phyloP scores from a whole-genome alignment of 73 alveolate species.

The Uronychia binucleata region DNA sequence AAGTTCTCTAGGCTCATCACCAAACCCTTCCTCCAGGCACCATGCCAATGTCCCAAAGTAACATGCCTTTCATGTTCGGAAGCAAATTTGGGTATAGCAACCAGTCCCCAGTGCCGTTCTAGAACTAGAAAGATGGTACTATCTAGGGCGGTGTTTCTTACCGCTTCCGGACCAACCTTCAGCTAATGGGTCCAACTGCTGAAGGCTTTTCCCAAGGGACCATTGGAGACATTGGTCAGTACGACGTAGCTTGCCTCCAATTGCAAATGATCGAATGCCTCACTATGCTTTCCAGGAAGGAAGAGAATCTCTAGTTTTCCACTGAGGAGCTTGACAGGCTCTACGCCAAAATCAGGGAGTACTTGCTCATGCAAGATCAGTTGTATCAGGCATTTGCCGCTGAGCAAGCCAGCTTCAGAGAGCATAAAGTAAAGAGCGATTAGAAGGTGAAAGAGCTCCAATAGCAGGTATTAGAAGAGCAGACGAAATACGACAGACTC shows the following conservation, averaged over 20 bases:
- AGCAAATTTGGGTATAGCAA: constrained; percentile 11
- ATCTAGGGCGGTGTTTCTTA: constrained; percentile 67
- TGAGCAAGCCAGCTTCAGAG: constrained; percentile 53
- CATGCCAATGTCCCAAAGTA: neutral
- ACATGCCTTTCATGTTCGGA: neutral
- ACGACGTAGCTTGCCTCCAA: constrained; percentile 2
- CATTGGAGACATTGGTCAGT: no score
- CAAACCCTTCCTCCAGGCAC: neutral
- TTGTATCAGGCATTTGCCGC: constrained; percentile 67
- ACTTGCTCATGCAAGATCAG: constrained; percentile 77
- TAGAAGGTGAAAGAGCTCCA: constrained; percentile 17
- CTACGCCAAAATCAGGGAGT: constrained; percentile 51
- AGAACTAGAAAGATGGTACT: constrained; percentile 54
- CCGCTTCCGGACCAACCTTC: constrained; percentile 60
- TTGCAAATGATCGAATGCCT: constrained; percentile 10
- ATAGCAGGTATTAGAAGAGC: constrained; percentile 44
- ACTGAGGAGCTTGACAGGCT: constrained; percentile 47
- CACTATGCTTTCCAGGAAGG: no score
- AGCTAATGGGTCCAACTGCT: constrained; percentile 35
- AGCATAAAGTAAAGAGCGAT: constrained; percentile 31
- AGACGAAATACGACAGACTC: constrained; percentile 20
- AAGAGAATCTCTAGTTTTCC: no score
- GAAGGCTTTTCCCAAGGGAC: no score
- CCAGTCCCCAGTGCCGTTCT: constrained; percentile 32
- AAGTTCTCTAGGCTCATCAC: constrained; percentile 2